Conservation (phyloP, 495 filamentous ascomycete genomes). For the Xylaria acuta region DNA sequence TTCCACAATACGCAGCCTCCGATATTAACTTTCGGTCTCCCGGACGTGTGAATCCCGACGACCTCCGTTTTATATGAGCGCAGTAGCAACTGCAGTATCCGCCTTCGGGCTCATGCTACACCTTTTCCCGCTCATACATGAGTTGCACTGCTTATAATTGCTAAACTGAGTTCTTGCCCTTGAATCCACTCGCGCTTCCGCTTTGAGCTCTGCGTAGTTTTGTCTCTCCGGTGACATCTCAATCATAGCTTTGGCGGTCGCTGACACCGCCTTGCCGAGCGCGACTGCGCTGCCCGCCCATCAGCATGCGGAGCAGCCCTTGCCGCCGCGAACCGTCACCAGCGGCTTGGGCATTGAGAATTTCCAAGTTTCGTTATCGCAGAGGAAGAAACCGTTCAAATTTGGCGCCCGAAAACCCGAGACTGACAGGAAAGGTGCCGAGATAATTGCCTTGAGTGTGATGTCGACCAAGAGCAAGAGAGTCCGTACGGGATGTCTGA, state of each 20-base stretch:
- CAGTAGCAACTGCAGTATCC: slow-evolving; percentile 4
- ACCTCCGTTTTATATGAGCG: background rate
- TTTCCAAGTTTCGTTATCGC: slow-evolving; percentile 35
- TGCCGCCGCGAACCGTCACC: slow-evolving; percentile 41
- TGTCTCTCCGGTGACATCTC: slow-evolving; percentile 28
- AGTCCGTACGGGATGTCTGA: slow-evolving; percentile 79
- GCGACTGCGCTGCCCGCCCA: slow-evolving; percentile 37
- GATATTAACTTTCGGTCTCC: background rate
- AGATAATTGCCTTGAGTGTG: slow-evolving; percentile 38
- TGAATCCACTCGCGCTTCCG: background rate
- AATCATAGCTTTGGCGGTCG: slow-evolving; percentile 43
- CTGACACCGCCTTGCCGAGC: slow-evolving; percentile 38
- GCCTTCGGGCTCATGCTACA: background rate
- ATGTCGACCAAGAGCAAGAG: slow-evolving; percentile 65
- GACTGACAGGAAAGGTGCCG: slow-evolving; percentile 32
- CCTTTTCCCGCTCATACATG: background rate
- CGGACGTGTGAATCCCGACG: background rate
- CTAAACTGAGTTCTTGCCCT: slow-evolving; percentile 15
- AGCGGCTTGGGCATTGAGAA: slow-evolving; percentile 38
- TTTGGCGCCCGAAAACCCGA: slow-evolving; percentile 33
- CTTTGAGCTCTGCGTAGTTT: background rate
- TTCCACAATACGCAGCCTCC: background rate
- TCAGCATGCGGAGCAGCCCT: slow-evolving; percentile 42
- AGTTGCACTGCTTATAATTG: background rate
- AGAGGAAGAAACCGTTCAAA: slow-evolving; percentile 34